Percentiles rank a stretch among this genome's conserved stretches.
Evolutionary conservation across 345 rosid species (phyloP).

Genomic region (Gossypium turneri): DNA sequence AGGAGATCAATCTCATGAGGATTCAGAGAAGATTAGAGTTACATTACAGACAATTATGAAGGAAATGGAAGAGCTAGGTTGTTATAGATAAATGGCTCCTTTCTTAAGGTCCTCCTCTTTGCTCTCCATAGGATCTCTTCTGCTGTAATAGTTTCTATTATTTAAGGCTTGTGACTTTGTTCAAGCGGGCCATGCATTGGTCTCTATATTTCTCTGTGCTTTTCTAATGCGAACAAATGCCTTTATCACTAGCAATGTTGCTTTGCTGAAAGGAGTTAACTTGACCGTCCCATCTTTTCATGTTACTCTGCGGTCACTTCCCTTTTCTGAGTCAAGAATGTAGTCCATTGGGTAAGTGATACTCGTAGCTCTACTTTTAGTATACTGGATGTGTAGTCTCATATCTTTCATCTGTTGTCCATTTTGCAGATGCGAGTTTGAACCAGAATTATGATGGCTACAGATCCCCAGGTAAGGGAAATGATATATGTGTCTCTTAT

Average conservation of each 20-base stretch:
- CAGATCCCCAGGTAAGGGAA: background rate
- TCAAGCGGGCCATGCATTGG: background rate
- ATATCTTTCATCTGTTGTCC: background rate
- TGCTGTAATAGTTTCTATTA: constrained; percentile 1
- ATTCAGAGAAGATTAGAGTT: constrained; percentile 32
- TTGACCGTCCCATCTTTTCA: background rate
- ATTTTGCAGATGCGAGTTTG: background rate
- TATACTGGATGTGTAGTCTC: background rate
- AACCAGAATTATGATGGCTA: background rate
- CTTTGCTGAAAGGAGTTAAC: background rate
- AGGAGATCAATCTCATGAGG: constrained; percentile 46
- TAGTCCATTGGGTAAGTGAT: background rate
- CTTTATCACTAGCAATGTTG: background rate
- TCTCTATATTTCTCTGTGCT: background rate
- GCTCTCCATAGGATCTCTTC: background rate
- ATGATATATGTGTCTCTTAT: background rate
- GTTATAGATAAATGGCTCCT: constrained; percentile 8
- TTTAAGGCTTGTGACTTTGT: background rate
- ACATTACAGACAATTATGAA: constrained; percentile 33
- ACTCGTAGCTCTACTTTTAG: background rate
- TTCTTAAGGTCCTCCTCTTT: background rate
- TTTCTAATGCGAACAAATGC: background rate
- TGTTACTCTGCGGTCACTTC: background rate
- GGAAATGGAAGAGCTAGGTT: constrained; percentile 28
- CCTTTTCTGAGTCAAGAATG: background rate